Evolutionary conservation across 805 yeast species (phyloP).

Genomic region (Candida ficus): DNA sequence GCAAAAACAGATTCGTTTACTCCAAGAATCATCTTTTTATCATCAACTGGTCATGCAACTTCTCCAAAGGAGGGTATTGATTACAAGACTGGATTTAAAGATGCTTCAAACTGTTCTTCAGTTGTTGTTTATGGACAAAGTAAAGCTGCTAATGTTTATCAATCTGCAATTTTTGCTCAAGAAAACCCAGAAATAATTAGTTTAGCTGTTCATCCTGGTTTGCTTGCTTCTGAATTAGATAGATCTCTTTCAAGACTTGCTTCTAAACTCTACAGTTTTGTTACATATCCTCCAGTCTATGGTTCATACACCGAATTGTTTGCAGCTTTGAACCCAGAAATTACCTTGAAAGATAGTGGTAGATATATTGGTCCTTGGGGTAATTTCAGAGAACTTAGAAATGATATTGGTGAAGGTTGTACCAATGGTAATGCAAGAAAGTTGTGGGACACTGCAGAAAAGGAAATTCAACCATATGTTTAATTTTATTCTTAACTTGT

Average conservation of each 20-base stretch:
- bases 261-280: neutral
- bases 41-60: slow-evolving; percentile 34
- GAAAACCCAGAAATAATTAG: slow-evolving; percentile 29
- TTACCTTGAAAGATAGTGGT: slow-evolving; percentile 30
- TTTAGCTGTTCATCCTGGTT: slow-evolving; percentile 39
- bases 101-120: too few relatives aligned
- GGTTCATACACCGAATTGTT: slow-evolving; percentile 43
- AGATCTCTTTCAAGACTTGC: slow-evolving; percentile 16
- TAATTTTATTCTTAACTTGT: too few relatives aligned
- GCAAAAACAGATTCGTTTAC: slow-evolving; percentile 22
- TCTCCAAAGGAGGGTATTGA: slow-evolving; percentile 29
- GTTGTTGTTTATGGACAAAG: slow-evolving; percentile 32
- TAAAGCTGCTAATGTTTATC: slow-evolving; percentile 36
- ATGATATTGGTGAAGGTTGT: slow-evolving; percentile 31
- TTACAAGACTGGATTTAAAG: slow-evolving; percentile 28
- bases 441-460: slow-evolving; percentile 33
- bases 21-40: slow-evolving; percentile 42
- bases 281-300: slow-evolving; percentile 12
- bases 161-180: slow-evolving; percentile 32
- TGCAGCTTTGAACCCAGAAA: slow-evolving; percentile 36
- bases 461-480: slow-evolving; percentile 4
- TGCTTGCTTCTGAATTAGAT: slow-evolving; percentile 30
- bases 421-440: slow-evolving; percentile 29
- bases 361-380: slow-evolving; percentile 41
- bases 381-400: slow-evolving; percentile 29